phyloP scores from a whole-genome alignment of 345 rosid genomes.

The Gossypium ekmanianum region DNA sequence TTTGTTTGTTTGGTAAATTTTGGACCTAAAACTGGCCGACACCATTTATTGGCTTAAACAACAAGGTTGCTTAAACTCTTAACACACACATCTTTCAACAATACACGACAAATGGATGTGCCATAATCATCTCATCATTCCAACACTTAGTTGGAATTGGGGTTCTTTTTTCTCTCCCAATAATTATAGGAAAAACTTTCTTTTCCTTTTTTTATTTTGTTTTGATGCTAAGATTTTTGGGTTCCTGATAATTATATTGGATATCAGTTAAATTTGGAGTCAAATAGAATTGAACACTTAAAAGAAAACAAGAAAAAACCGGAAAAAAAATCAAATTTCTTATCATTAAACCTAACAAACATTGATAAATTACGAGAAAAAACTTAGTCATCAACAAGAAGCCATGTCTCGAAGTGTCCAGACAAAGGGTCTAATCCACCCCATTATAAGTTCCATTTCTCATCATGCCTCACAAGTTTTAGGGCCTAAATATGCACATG shows the following conservation, averaged over 20 bases:
- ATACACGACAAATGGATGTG: conserved; percentile 30
- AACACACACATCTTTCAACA: conserved; percentile 8
- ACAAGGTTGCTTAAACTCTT: conserved; percentile 10
- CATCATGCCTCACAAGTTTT: conserved; percentile 1
- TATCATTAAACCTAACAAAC: too few species aligned
- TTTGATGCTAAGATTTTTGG: too few species aligned
- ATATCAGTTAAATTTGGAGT: too few species aligned
- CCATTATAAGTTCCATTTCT: conserved; percentile 11
- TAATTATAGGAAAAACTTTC: too few species aligned
- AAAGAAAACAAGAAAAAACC: too few species aligned
- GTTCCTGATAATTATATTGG: too few species aligned
- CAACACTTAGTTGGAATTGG: too few species aligned
- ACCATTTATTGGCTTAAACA: not conserved
- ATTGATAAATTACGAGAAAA: not conserved
- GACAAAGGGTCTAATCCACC: conserved; percentile 29
- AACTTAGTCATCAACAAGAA: conserved; percentile 22
- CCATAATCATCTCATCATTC: not conserved
- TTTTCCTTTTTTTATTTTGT: too few species aligned
- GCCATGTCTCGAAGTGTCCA: conserved; percentile 30
- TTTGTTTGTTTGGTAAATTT: conserved; percentile 8
- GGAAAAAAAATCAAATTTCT: too few species aligned
- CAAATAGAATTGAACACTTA: too few species aligned
- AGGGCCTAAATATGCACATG: conserved; percentile 10
- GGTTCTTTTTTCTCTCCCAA: too few species aligned
- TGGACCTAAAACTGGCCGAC: not conserved